These are phyloP conservation scores for Metschnikowia henanensis DNA, from an alignment of 805 yeast genomes.

Conservation along the genomic window DNA sequence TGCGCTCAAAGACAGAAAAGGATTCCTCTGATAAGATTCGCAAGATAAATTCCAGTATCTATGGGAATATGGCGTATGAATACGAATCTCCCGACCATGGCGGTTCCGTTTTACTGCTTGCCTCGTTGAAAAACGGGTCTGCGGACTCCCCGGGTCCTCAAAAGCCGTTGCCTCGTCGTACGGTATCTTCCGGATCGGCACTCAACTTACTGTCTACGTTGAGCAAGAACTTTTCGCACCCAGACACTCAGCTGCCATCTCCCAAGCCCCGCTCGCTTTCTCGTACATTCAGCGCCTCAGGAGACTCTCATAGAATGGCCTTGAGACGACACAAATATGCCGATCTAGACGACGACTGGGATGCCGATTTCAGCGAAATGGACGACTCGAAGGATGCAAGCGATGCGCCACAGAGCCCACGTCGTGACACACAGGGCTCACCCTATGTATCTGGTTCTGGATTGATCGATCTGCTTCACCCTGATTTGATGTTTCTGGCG, in stretches of 20 bases:
- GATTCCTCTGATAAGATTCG: conserved; percentile 20
- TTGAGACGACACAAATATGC: conserved; percentile 40
- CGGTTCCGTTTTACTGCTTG: conserved; percentile 7
- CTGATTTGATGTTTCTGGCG: conserved; percentile 35
- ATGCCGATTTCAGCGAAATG: conserved; percentile 58
- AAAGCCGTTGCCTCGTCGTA: conserved; percentile 1
- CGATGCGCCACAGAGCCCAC: not conserved
- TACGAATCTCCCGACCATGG: conserved; percentile 19
- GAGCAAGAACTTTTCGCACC: not conserved
- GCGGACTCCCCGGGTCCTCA: not conserved
- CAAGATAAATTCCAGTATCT: conserved; percentile 37
- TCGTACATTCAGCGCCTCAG: conserved; percentile 8
- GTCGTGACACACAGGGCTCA: not conserved
- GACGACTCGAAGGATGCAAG: conserved; percentile 21
- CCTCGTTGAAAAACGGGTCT: not conserved
- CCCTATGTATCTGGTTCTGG: conserved; percentile 16
- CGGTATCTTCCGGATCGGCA: conserved; percentile 3
- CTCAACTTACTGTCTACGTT: not conserved
- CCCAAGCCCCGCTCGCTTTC: conserved; percentile 2
- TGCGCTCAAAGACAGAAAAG: conserved; percentile 14
- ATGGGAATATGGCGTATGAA: conserved; percentile 37
- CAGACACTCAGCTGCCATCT: not conserved
- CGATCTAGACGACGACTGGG: conserved; percentile 93
- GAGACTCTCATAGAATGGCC: conserved; percentile 7
- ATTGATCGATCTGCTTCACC: conserved; percentile 36